Evolutionary conservation across 31 red algal species (phyloP).

Genomic region (Odonthalia washingtoniensis): DNA sequence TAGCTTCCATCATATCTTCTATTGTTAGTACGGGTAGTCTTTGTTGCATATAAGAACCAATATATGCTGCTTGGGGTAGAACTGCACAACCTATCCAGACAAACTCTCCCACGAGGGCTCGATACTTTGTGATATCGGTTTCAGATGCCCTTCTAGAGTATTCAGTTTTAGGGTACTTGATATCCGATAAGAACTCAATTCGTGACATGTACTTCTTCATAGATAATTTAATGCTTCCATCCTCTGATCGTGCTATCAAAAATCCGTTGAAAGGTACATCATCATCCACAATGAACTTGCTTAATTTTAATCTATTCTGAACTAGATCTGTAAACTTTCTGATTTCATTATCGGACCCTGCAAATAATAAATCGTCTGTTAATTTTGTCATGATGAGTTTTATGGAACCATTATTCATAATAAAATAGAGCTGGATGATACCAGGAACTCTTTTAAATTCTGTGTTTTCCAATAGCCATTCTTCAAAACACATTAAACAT

Average conservation of each 20-base stretch:
- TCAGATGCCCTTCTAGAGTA: not conserved
- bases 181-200: not conserved
- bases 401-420: not conserved
- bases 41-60: conserved; percentile 46
- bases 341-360: conserved; percentile 9
- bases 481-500: conserved; percentile 23
- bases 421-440: conserved; percentile 26
- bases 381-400: conserved; percentile 34
- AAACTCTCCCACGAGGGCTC: conserved; percentile 6
- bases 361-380: conserved; percentile 38
- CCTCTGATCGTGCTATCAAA: not conserved
- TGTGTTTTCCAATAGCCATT: conserved; percentile 9
- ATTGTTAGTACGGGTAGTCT: not conserved
- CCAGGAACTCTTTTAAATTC: conserved; percentile 30
- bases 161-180: not conserved
- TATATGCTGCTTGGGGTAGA: conserved; percentile 39
- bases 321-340: not conserved
- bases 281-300: conserved; percentile 9
- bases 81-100: conserved; percentile 36
- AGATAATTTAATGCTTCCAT: not conserved
- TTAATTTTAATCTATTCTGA: not conserved
- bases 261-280: conserved; percentile 15
- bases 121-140: not conserved
- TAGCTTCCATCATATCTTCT: conserved; percentile 18
- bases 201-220: conserved; percentile 9